Evolutionary conservation across 768 basidiomycete species (phyloP).

Genomic region (Bullera alba): DNA sequence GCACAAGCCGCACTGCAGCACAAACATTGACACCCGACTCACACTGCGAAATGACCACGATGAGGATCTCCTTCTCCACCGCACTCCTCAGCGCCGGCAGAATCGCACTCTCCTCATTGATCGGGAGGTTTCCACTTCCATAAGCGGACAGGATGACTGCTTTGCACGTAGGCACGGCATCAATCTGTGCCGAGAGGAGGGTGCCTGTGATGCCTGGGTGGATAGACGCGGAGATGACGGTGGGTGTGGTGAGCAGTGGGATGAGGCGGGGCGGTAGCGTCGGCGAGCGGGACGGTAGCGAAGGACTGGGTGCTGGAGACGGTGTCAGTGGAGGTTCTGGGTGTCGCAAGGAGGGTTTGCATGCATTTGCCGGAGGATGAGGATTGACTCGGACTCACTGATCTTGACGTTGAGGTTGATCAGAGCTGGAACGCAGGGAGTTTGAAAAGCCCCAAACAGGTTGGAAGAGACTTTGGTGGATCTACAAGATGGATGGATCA

Average conservation of each 20-base stretch:
- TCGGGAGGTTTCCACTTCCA: conserved; percentile 34
- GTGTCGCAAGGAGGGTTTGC: not conserved
- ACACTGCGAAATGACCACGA: conserved; percentile 40
- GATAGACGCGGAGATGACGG: conserved; percentile 29
- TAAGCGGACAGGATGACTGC: conserved; percentile 36
- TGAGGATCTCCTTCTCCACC: conserved; percentile 33
- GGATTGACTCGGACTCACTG: conserved; percentile 20
- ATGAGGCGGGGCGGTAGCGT: conserved; percentile 25
- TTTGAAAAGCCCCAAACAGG: conserved; percentile 29
- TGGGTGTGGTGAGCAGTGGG: conserved; percentile 17
- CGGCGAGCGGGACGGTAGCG: conserved; percentile 17
- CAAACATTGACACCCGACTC: not conserved
- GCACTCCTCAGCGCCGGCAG: conserved; percentile 19
- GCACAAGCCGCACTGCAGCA: not conserved
- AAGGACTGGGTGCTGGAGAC: conserved; percentile 10
- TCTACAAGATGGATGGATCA: conserved; percentile 1
- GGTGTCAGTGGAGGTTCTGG: not conserved
- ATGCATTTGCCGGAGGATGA: not conserved
- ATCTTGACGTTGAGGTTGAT: conserved; percentile 40
- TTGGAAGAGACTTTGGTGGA: conserved; percentile 36
- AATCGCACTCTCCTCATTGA: conserved; percentile 23
- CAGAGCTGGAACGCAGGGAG: conserved; percentile 30
- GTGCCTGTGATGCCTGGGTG: conserved; percentile 38
- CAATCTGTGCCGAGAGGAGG: conserved; percentile 30
- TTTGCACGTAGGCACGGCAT: conserved; percentile 28